Evolutionary conservation across 2,329 filamentous ascomycete genomes (phyloP).

Genomic region (Fusarium pseudograminearum): DNA sequence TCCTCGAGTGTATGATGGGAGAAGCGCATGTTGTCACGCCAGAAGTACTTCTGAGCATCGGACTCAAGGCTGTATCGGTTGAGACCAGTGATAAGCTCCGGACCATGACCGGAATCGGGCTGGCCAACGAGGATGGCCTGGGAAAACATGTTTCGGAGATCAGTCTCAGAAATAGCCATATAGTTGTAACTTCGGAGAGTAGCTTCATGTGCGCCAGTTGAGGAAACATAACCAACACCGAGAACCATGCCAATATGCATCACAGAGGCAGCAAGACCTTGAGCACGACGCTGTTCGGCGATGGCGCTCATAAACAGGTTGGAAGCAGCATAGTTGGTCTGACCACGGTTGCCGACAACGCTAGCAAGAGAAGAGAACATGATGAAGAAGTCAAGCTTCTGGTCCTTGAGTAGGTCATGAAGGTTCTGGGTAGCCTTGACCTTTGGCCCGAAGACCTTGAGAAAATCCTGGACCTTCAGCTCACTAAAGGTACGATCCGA

Average conservation of each 20-base stretch:
- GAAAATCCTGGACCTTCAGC: background rate
- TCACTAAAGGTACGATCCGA: constrained; percentile 2
- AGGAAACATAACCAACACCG: constrained; percentile 57
- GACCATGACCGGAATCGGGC: background rate
- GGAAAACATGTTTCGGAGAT: constrained; percentile 43
- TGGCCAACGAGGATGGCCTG: constrained; percentile 8
- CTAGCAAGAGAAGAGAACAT: constrained; percentile 15
- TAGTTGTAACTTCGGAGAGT: background rate
- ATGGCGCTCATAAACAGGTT: constrained; percentile 16
- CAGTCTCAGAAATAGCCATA: constrained; percentile 47
- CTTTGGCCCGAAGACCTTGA: constrained; percentile 12
- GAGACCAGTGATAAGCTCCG: constrained; percentile 11
- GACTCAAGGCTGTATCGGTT: constrained; percentile 3
- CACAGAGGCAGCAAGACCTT: constrained; percentile 48
- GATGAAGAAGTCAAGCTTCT: constrained; percentile 20
- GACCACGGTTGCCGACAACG: constrained; percentile 17
- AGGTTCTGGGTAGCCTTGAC: constrained; percentile 8
- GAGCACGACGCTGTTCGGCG: constrained; percentile 6
- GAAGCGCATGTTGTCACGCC: constrained; percentile 6
- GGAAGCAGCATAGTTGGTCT: constrained; percentile 15
- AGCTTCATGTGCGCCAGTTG: constrained; percentile 4
- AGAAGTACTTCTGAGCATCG: constrained; percentile 10
- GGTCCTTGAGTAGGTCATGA: constrained; percentile 1
- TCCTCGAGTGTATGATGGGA: background rate
- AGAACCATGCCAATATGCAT: constrained; percentile 56